Evolutionary conservation across 2,329 filamentous ascomycete species (phyloP).

Genomic region (Neophaeococcomyces aloes): DNA sequence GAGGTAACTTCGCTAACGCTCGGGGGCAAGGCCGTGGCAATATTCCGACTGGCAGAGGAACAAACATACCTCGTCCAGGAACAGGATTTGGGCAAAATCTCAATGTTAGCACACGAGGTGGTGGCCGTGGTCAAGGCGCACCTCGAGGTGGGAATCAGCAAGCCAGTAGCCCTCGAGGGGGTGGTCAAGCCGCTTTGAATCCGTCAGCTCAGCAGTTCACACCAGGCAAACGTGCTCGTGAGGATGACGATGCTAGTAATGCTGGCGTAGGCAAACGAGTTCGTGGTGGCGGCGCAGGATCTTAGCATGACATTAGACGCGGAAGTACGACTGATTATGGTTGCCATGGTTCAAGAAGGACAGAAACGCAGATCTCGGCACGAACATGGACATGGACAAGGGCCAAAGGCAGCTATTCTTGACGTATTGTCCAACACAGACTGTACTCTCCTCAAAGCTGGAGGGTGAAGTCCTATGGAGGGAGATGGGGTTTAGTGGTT

Average conservation of each 20-base stretch:
- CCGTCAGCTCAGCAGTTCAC: conserved; percentile 45
- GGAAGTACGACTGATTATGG: no score
- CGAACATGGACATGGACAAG: no score
- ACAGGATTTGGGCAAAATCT: conserved; percentile 9
- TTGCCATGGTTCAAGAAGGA: no score
- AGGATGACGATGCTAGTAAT: conserved; percentile 34
- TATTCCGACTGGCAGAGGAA: conserved; percentile 25
- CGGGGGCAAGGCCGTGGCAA: conserved; percentile 10
- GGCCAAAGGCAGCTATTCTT: no score
- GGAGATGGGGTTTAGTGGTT: no score
- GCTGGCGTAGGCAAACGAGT: conserved; percentile 17
- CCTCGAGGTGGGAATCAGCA: conserved; percentile 25
- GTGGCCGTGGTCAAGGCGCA: conserved; percentile 33
- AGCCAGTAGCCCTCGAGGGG: conserved; percentile 17
- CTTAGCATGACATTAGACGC: not conserved
- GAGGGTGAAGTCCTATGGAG: no score
- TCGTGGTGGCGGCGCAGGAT: conserved; percentile 14
- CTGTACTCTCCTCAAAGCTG: no score
- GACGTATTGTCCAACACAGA: no score
- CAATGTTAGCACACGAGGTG: conserved; percentile 30
- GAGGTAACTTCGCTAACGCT: conserved; percentile 11
- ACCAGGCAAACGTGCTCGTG: conserved; percentile 46
- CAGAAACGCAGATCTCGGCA: no score
- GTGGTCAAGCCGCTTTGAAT: conserved; percentile 39
- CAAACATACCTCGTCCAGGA: conserved; percentile 34